Percentiles rank a stretch among this genome's conserved stretches.
Evolutionary conservation across 2,329 filamentous ascomycete species (phyloP).

Genomic region (Xylaria sp.): DNA sequence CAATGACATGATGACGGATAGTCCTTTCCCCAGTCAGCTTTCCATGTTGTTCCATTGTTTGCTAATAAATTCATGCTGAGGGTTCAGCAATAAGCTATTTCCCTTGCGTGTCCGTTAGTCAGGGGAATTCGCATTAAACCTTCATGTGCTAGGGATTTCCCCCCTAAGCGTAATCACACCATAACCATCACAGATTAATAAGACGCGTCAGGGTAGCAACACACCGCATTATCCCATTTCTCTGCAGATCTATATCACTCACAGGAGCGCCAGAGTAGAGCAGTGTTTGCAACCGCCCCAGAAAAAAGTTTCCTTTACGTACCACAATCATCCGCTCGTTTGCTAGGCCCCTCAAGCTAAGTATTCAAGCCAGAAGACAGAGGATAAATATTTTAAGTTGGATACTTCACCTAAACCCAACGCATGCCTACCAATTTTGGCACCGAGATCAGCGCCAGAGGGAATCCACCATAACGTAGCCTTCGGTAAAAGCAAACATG

Average conservation of each 20-base stretch:
- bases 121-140: background rate
- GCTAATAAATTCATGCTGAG: background rate
- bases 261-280: background rate
- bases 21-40: background rate
- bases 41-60: background rate
- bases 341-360: background rate
- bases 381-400: background rate
- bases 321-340: background rate
- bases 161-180: background rate
- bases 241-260: background rate
- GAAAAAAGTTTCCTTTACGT: slow-evolving; percentile 11
- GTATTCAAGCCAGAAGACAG: background rate
- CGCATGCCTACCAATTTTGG: background rate
- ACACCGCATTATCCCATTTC: slow-evolving; percentile 3
- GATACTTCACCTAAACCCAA: background rate
- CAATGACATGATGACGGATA: background rate
- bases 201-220: background rate
- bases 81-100: background rate
- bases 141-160: background rate
- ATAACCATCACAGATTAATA: background rate
- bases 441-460: background rate
- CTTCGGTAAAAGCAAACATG: slow-evolving; percentile 15
- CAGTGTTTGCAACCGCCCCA: slow-evolving; percentile 8
- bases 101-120: background rate
- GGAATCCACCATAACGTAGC: background rate